Conservation (phyloP, 2,329 filamentous ascomycete species). For the Trichoderma atrobrunneum region DNA sequence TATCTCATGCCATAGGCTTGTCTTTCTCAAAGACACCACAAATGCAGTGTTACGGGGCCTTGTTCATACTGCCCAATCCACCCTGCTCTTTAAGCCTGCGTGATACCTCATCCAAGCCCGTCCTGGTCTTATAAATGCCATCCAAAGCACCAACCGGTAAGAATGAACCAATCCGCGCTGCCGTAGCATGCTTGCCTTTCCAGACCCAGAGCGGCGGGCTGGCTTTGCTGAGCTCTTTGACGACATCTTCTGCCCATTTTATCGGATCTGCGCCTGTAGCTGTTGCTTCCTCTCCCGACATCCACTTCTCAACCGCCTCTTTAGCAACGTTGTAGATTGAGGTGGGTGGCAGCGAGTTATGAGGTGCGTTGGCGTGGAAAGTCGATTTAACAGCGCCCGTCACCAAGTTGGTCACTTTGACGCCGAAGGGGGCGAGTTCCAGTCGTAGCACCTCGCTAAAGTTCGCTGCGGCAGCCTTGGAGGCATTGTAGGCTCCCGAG, state of each 20-base stretch:
- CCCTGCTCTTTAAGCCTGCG: not conserved
- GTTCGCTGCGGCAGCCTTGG: slow-evolving; percentile 26
- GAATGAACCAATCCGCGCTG: not conserved
- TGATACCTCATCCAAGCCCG: not conserved
- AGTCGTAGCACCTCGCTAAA: slow-evolving; percentile 28
- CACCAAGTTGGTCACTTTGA: slow-evolving; percentile 26
- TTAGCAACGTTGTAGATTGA: slow-evolving; percentile 12
- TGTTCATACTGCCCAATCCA: not conserved
- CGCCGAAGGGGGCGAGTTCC: slow-evolving; percentile 29
- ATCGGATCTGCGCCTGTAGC: not conserved
- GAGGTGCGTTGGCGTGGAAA: slow-evolving; percentile 12
- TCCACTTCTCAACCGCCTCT: slow-evolving; percentile 13
- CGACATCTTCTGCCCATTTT: slow-evolving; percentile 1
- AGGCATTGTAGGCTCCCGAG: slow-evolving; percentile 26
- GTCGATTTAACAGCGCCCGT: slow-evolving; percentile 20
- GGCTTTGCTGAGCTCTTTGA: not conserved
- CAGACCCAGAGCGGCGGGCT: not conserved
- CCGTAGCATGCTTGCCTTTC: not conserved
- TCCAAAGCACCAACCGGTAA: slow-evolving; percentile 2
- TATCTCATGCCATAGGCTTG: not conserved
- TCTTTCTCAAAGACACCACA: not conserved
- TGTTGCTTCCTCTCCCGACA: slow-evolving; percentile 9
- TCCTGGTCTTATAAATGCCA: not conserved
- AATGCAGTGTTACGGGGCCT: not conserved
- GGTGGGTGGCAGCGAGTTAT: not conserved